Base-by-base conservation (phyloP, 2,329 filamentous ascomycete genomes). In the Penicillium sp. region DNA sequence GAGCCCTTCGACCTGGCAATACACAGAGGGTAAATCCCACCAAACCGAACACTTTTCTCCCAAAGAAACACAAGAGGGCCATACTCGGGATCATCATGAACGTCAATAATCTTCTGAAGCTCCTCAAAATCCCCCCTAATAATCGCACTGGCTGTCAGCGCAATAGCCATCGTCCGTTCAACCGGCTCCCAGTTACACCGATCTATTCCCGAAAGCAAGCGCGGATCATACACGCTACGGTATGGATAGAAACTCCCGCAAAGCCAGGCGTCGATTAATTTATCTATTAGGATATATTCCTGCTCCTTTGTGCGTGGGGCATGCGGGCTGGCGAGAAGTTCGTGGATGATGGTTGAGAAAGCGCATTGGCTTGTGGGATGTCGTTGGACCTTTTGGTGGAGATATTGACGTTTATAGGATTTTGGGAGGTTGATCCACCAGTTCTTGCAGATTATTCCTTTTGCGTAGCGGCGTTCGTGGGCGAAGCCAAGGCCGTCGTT, bases 181-280 rank as follows among this genome's bases (percentile, higher is more conserved):
- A 6, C 6, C 1, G 15, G 10, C 10, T 33, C 26, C 47, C 26
- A 50, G 26, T 6, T 6, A 24, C 15, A 24, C 10, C 44, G 47
- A 13, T 26, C 26, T 12, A 19, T 4, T 10, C 15, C 4, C 22
- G 22, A 45, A 45, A 8, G 1, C 30, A n/a, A 30, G 26, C 47
- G 17, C 9, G 8, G 47, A 50, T 28, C 26, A 26, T 50, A 28
- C 4, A 33, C 19, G 30, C 12, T 6, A 30, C 47, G 47, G 10
- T 33, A 12, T 12, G 26, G 30, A 3, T 9, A 8, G 15, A 17
- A 50, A 19, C 22, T 50, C 15, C 47, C 47, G 47, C 47, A 50
- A 10, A 50, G 47, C 47, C 47, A 50, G 26, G 47, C 47, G n/a
- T 50, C 47, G 47, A 50, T 19, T 9, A 50, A n/a, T n/a, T 33